phyloP scores from a whole-genome alignment of 1,139 yeast genomes.

The Blastobotrys proliferans region DNA sequence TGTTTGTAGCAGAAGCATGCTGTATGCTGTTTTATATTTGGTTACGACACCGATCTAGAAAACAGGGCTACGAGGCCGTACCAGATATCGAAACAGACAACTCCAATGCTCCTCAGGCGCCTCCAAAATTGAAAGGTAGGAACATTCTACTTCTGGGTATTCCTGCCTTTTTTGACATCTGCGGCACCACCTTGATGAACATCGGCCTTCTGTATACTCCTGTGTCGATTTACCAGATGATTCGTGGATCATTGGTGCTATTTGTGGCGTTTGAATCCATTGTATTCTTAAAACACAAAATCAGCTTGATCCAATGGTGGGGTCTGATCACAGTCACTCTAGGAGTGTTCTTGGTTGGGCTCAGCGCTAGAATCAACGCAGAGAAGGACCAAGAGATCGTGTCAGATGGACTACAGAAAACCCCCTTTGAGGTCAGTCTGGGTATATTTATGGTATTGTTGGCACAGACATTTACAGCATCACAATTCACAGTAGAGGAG shows the following conservation, averaged over 20 bases:
- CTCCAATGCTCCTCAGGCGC: slow-evolving; percentile 4
- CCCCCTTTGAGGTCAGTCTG: slow-evolving; percentile 33
- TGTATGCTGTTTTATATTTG: slow-evolving; percentile 43
- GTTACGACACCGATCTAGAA: not conserved
- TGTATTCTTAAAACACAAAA: slow-evolving; percentile 52
- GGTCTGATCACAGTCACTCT: slow-evolving; percentile 56
- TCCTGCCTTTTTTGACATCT: slow-evolving; percentile 69
- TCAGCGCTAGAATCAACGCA: slow-evolving; percentile 47
- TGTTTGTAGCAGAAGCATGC: slow-evolving; percentile 70
- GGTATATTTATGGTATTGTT: slow-evolving; percentile 58
- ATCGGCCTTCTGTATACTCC: slow-evolving; percentile 73
- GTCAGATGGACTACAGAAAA: slow-evolving; percentile 24
- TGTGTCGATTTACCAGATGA: slow-evolving; percentile 84
- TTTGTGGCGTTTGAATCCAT: slow-evolving; percentile 75
- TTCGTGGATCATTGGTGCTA: slow-evolving; percentile 70
- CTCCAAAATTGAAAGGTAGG: slow-evolving; percentile 27
- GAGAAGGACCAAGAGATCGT: slow-evolving; percentile 14
- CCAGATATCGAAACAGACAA: slow-evolving; percentile 1
- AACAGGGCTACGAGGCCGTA: not conserved
- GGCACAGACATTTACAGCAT: slow-evolving; percentile 66
- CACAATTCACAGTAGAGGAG: slow-evolving; percentile 78
- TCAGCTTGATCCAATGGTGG: slow-evolving; percentile 64
- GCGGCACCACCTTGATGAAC: slow-evolving; percentile 72
- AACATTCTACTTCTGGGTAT: slow-evolving; percentile 42
- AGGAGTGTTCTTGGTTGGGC: slow-evolving; percentile 72